phyloP scores from a whole-genome alignment of 192 early-diverging fungal species.

The Borealophlyctis nickersoniae region DNA sequence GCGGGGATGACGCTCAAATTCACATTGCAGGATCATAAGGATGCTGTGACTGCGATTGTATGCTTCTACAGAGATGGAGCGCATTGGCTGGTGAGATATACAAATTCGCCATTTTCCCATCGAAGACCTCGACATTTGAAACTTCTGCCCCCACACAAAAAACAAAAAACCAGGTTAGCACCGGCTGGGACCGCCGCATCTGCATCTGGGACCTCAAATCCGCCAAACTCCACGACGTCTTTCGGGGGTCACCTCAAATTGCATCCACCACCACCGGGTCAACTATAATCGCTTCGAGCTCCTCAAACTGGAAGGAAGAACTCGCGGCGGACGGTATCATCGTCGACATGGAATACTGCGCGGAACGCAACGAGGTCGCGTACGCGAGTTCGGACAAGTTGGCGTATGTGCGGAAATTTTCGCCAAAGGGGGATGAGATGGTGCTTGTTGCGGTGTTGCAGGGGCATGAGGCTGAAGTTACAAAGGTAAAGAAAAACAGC shows the following conservation, averaged over 20 bases:
- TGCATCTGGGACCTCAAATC: slow-evolving; percentile 49
- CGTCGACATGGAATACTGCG: slow-evolving; percentile 47
- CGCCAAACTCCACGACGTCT: slow-evolving; percentile 42
- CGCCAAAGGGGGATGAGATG: slow-evolving; percentile 53
- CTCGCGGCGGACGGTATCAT: slow-evolving; percentile 60
- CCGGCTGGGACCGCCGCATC: slow-evolving; percentile 58
- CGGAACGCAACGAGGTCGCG: slow-evolving; percentile 52
- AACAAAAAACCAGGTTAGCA: slow-evolving; percentile 32
- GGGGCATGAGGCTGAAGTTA: slow-evolving; percentile 63
- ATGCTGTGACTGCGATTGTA: slow-evolving; percentile 46
- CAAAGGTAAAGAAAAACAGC: slow-evolving; percentile 30
- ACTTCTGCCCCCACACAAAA: not conserved
- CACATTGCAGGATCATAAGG: slow-evolving; percentile 48
- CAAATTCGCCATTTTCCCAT: slow-evolving; percentile 2
- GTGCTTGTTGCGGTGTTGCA: slow-evolving; percentile 47
- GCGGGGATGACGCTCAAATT: slow-evolving; percentile 53
- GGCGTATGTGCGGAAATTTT: slow-evolving; percentile 52
- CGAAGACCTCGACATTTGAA: not conserved
- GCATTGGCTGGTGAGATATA: slow-evolving; percentile 48
- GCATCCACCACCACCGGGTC: too few relatives aligned
- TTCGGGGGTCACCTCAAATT: slow-evolving; percentile 29
- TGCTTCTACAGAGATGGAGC: slow-evolving; percentile 42
- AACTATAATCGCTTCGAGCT: too few relatives aligned
- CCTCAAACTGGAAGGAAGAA: too few relatives aligned
- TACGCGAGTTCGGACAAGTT: slow-evolving; percentile 53